Conservation (phyloP, 371 early-diverging fungal genomes). For the Mucor racemosus region DNA sequence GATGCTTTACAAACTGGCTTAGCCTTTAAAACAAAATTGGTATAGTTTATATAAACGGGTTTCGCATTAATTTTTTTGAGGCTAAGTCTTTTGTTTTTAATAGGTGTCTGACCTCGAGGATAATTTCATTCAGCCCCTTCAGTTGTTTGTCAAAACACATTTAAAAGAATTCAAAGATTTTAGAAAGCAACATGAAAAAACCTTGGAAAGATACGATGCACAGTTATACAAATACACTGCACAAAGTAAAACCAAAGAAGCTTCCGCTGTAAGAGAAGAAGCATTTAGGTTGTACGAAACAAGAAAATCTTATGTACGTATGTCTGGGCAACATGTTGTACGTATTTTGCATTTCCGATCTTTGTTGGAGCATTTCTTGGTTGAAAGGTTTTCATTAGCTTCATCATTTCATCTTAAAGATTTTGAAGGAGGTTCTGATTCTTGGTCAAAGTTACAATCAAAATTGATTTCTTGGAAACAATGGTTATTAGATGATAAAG, state of each 20-base stretch:
- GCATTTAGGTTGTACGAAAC: slow-evolving; percentile 70
- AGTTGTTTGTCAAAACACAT: slow-evolving; percentile 65
- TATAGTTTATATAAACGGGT: slow-evolving; percentile 23
- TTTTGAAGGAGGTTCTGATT: slow-evolving; percentile 38
- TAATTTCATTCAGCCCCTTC: slow-evolving; percentile 62
- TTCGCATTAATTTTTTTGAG: slow-evolving; percentile 35
- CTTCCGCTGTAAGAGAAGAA: slow-evolving; percentile 70
- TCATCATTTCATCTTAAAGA: slow-evolving; percentile 45
- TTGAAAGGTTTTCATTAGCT: slow-evolving; percentile 45
- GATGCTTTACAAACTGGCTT: slow-evolving; percentile 61
- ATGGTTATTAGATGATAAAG: slow-evolving; percentile 49
- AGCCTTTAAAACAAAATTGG: slow-evolving; percentile 62
- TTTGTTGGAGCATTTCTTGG: slow-evolving; percentile 43
- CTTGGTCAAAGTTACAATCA: slow-evolving; percentile 44
- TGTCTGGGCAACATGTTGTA: slow-evolving; percentile 53
- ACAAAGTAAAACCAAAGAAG: slow-evolving; percentile 69
- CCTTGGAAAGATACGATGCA: slow-evolving; percentile 67
- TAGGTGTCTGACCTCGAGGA: slow-evolving; percentile 67
- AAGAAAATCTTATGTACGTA: slow-evolving; percentile 65
- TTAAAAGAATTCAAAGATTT: slow-evolving; percentile 68
- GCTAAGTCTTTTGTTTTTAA: slow-evolving; percentile 25
- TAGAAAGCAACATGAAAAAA: slow-evolving; percentile 62
- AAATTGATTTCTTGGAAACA: slow-evolving; percentile 45
- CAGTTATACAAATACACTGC: slow-evolving; percentile 62
- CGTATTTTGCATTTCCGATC: slow-evolving; percentile 51